Percentiles rank a stretch among this genome's conserved stretches.
Conservation (phyloP, 768 basidiomycete species). For the Russula brevipes region DNA sequence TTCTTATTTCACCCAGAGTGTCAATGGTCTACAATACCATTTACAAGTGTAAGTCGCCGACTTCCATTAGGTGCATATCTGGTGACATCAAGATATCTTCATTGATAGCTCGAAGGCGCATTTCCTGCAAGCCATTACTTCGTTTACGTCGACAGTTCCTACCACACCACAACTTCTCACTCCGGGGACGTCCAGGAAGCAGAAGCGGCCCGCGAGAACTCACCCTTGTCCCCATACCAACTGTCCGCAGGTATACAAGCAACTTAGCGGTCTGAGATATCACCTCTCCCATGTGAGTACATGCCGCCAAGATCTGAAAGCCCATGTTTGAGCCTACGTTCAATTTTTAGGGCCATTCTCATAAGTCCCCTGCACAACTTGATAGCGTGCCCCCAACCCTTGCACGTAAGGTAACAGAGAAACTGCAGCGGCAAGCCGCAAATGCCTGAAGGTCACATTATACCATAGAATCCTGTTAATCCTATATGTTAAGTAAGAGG, state of each 20-base stretch:
- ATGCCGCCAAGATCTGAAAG: not conserved
- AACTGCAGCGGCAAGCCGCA: conserved; percentile 16
- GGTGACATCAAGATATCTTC: conserved; percentile 11
- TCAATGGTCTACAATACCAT: conserved; percentile 86
- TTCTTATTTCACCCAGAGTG: conserved; percentile 40
- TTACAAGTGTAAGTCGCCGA: conserved; percentile 62
- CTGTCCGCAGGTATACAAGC: conserved; percentile 75
- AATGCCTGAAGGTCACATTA: conserved; percentile 13
- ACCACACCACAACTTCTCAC: not conserved
- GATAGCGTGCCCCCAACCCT: conserved; percentile 24
- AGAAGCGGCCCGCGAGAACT: conserved; percentile 36
- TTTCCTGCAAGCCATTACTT: conserved; percentile 54
- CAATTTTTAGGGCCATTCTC: conserved; percentile 23
- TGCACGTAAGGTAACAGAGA: conserved; percentile 26
- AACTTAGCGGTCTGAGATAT: conserved; percentile 77
- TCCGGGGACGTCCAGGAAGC: conserved; percentile 31
- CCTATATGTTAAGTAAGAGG: conserved; percentile 9
- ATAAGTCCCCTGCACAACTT: conserved; percentile 22
- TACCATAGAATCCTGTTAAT: conserved; percentile 19
- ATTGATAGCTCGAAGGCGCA: conserved; percentile 64
- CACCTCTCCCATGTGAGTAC: conserved; percentile 68
- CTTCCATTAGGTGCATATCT: not conserved
- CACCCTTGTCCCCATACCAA: conserved; percentile 55
- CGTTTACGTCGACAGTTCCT: conserved; percentile 23
- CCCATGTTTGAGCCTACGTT: not conserved